phyloP scores from a whole-genome alignment of 805 yeast species.

The Myxozyma mucilagina region DNA sequence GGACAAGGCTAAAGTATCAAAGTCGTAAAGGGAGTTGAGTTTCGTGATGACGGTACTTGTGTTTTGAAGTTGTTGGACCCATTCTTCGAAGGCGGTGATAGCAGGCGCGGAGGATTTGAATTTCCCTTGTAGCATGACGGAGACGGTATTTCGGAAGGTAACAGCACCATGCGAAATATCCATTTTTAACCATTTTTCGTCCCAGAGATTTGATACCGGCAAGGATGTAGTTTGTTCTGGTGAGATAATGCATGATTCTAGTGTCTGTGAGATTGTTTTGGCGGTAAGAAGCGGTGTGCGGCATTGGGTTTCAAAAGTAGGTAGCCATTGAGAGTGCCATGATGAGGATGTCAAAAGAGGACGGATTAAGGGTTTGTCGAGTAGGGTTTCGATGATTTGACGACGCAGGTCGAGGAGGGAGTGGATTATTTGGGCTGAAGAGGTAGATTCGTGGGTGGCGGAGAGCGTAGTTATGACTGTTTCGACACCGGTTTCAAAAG shows the following conservation, averaged over 20 bases:
- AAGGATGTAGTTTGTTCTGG: too few relatives aligned
- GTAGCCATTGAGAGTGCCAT: conserved; percentile 17
- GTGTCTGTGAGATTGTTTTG: not conserved
- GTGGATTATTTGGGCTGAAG: conserved; percentile 1
- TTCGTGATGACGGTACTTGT: not conserved
- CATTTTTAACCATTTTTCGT: conserved; percentile 23
- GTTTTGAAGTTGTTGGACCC: conserved; percentile 15
- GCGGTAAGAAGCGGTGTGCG: conserved; percentile 2
- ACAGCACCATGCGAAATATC: conserved; percentile 28
- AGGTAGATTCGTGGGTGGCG: not conserved
- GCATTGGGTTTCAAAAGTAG: conserved; percentile 10
- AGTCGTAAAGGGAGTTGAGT: conserved; percentile 17
- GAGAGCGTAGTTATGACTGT: not conserved
- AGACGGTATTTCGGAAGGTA: conserved; percentile 18
- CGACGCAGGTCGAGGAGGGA: conserved; percentile 15
- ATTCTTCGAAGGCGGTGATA: conserved; percentile 5
- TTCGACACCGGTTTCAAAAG: conserved; percentile 12
- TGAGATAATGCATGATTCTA: too few relatives aligned
- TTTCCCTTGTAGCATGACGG: conserved; percentile 15
- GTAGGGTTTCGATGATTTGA: conserved; percentile 5
- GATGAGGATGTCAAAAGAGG: conserved; percentile 1
- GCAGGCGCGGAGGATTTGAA: not conserved
- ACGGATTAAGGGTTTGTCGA: conserved; percentile 14
- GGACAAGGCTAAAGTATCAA: conserved; percentile 10
- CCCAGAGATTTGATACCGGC: conserved; percentile 17